phyloP scores from a whole-genome alignment of 768 basidiomycete species.

The Sutorius australiensis region DNA sequence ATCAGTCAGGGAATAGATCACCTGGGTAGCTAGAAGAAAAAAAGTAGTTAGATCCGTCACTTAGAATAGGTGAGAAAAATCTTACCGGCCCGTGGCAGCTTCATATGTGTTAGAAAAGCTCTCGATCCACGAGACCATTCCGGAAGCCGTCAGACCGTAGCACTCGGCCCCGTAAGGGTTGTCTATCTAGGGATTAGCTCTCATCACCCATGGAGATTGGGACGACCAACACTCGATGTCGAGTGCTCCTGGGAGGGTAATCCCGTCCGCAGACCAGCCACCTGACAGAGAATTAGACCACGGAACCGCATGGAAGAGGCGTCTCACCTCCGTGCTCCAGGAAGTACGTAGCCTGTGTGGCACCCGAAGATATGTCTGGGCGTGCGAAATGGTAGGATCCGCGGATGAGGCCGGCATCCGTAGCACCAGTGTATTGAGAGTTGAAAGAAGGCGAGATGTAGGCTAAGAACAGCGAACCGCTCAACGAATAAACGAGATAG shows the following conservation, averaged over 20 bases:
- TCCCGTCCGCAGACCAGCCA: constrained; percentile 53
- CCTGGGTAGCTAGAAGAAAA: constrained; percentile 37
- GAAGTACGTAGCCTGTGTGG: constrained; percentile 57
- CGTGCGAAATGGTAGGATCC: constrained; percentile 62
- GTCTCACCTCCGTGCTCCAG: constrained; percentile 49
- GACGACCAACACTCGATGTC: constrained; percentile 54
- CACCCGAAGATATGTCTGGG: constrained; percentile 51
- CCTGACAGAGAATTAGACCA: constrained; percentile 26
- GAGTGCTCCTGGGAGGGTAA: constrained; percentile 59
- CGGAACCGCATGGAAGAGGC: neutral
- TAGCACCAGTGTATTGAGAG: constrained; percentile 54
- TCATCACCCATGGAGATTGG: neutral
- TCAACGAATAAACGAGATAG: neutral
- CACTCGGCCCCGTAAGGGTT: constrained; percentile 50
- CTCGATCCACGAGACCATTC: constrained; percentile 61
- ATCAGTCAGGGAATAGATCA: constrained; percentile 14
- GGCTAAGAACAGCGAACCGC: constrained; percentile 5
- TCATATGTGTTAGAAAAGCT: constrained; percentile 63
- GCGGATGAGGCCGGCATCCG: constrained; percentile 52
- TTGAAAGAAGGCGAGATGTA: constrained; percentile 33
- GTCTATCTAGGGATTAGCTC: constrained; percentile 32
- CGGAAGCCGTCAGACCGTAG: constrained; percentile 48
- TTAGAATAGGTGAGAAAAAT: neutral
- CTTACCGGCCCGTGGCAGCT: constrained; percentile 42
- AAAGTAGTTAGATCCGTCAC: neutral